Base-by-base conservation (phyloP, 306 rosid genomes). In the Cucurbita argyrosperma region DNA sequence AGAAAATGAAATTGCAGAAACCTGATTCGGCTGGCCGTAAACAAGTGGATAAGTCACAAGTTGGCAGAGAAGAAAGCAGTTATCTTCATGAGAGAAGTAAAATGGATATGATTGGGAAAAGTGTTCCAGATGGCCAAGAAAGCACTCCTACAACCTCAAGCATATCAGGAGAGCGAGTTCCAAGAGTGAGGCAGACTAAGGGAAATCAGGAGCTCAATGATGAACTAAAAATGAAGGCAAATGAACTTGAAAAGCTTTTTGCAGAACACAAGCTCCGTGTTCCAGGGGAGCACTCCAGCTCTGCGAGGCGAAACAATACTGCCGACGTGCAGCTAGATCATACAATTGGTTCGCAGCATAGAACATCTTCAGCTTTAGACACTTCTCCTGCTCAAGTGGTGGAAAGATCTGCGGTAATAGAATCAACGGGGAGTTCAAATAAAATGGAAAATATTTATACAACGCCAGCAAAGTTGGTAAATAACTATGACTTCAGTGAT, bases 261-360 rank as follows among this genome's bases (percentile, higher is more conserved):
- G 99, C 97, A 18, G 97, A 89, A 83, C 99, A 91, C 87, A 91
- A 95, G 79, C 91, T 91, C 70, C 88, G 97, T 80, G 88, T 88
- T 84, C 99, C 99, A 10, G 96, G 88, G 67, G 95, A 90, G 37
- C 92, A 87, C 74, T 86, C 94, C 60, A 80, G 87, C 82, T 83
- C 90, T 82, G 88, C 86, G 0, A 40, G 90, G 74, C 89, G 90
- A 78, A 85, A 60, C 62, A 95, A 89, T 80, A 84, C 83, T 6
- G 76, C 73, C 3, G 89, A 92, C 43, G 72, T 77, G 59, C 88
- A 81, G 76, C 78, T 77, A 13, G 96, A 89, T 65, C 85, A 79
- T 75, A 79, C 79, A 71, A 79, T 77, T 80, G 77, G 61, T 81
- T 80, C 79, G 42, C 91, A 79, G 72, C 14, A 78, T 72, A 77